Conservation (phyloP, 345 rosid species). For the Clausena lansium region DNA sequence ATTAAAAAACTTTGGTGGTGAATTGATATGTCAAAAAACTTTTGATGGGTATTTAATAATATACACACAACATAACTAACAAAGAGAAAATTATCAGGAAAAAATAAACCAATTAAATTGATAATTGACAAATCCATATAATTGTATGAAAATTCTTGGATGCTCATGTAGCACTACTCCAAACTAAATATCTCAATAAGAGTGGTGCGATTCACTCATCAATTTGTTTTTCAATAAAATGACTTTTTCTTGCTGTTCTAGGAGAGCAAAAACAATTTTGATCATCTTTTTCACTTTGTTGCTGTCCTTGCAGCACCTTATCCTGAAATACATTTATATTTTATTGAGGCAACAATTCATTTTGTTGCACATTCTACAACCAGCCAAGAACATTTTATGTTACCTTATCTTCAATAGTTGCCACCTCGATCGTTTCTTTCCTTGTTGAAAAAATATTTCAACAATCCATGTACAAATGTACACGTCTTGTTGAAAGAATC, state of each 20-base stretch:
- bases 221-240: not conserved
- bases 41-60: too few relatives aligned
- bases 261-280: not conserved
- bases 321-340: not conserved
- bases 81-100: too few relatives aligned
- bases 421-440: not conserved
- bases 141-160: too few relatives aligned
- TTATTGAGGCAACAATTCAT: constrained; percentile 2
- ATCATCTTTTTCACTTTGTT: constrained; percentile 1
- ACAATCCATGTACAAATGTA: not conserved
- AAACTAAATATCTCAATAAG: too few relatives aligned
- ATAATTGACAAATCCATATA: too few relatives aligned
- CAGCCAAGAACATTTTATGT: not conserved
- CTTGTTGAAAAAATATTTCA: not conserved
- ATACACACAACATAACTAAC: too few relatives aligned
- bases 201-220: too few relatives aligned
- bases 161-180: too few relatives aligned
- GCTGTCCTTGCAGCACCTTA: constrained; percentile 1
- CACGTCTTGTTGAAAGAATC: not conserved
- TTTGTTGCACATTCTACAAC: constrained; percentile 6
- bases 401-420: not conserved
- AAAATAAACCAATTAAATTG: too few relatives aligned
- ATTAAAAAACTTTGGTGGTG: too few relatives aligned
- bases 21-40: too few relatives aligned
- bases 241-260: not conserved